These are phyloP conservation scores for Globisporangium radiosum DNA, from an alignment of 352 stramenopile species.

Conservation along the genomic window DNA sequence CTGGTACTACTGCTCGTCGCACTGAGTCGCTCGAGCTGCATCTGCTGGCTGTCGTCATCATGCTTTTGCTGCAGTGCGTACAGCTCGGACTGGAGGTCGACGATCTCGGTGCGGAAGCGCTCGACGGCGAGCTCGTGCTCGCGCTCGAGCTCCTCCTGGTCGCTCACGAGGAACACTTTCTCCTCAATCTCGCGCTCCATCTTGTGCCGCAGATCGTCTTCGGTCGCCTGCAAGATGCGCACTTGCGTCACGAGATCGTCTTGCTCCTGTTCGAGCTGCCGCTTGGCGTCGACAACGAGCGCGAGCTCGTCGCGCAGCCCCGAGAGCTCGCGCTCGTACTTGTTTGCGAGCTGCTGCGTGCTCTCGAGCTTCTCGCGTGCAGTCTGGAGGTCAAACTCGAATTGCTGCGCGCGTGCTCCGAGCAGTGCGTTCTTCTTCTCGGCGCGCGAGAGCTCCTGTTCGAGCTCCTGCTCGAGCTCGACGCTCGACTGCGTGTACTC, in stretches of 20 bases:
- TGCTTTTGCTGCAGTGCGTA: slow-evolving; percentile 66
- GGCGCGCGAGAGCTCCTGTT: slow-evolving; percentile 63
- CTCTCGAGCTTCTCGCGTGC: slow-evolving; percentile 48
- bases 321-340: slow-evolving; percentile 45
- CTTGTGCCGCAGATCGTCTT: slow-evolving; percentile 70
- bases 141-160: slow-evolving; percentile 76
- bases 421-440: slow-evolving; percentile 48
- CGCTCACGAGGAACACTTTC: slow-evolving; percentile 77
- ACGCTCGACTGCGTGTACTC: slow-evolving; percentile 81
- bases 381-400: slow-evolving; percentile 46
- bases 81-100: slow-evolving; percentile 83
- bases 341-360: slow-evolving; percentile 39
- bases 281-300: slow-evolving; percentile 27
- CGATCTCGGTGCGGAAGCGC: slow-evolving; percentile 75
- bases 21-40: not conserved
- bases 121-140: slow-evolving; percentile 75
- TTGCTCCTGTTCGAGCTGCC: slow-evolving; percentile 61
- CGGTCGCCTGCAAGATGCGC: slow-evolving; percentile 72
- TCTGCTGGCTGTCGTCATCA: slow-evolving; percentile 11
- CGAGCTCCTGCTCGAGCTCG: slow-evolving; percentile 69
- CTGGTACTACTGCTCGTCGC: slow-evolving; percentile 6
- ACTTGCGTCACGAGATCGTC: slow-evolving; percentile 79
- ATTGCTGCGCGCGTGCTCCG: slow-evolving; percentile 32
- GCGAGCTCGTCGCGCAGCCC: slow-evolving; percentile 37
- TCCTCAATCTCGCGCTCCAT: slow-evolving; percentile 85